Conservation (phyloP, 306 rosid species). For the Vigna nakashimae region DNA sequence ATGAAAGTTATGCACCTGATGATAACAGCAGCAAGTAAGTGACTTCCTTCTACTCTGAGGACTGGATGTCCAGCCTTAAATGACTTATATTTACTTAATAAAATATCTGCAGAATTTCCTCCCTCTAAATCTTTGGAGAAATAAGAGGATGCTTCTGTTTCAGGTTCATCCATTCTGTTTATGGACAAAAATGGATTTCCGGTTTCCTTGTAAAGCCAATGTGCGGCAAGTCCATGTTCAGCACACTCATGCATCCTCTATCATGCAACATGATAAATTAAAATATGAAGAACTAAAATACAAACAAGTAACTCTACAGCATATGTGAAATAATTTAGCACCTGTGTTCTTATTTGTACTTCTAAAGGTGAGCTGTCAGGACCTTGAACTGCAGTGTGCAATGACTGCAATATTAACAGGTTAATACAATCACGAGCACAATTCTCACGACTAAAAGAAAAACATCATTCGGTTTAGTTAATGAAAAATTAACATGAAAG, state of each 20-base stretch:
- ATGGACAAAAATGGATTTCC: conserved; percentile 62
- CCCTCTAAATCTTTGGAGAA: conserved; percentile 66
- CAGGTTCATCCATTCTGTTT: conserved; percentile 62
- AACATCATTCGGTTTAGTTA: conserved; percentile 36
- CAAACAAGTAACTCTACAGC: conserved; percentile 29
- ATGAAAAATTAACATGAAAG: conserved; percentile 34
- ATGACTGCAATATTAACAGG: conserved; percentile 67
- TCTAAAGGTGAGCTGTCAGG: conserved; percentile 91
- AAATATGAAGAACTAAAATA: conserved; percentile 39
- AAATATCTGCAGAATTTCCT: conserved; percentile 59
- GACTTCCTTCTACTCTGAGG: conserved; percentile 97
- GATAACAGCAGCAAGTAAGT: conserved; percentile 90
- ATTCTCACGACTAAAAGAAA: conserved; percentile 29
- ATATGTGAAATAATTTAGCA: conserved; percentile 41
- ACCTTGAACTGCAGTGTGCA: conserved; percentile 97
- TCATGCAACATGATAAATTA: conserved; percentile 30
- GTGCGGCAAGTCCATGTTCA: conserved; percentile 98
- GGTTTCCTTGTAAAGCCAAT: conserved; percentile 97
- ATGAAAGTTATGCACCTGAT: conserved; percentile 57
- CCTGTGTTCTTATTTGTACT: conserved; percentile 99
- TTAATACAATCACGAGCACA: conserved; percentile 35
- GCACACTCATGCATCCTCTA: conserved; percentile 98
- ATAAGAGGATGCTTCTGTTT: conserved; percentile 64
- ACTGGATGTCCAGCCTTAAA: conserved; percentile 92
- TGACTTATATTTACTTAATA: conserved; percentile 64